A percentile compares a stretch with the other conserved stretches of the same genome.
Evolutionary conservation across 805 yeast genomes (phyloP).

Genomic region (Metschnikowia santaceciliae): DNA sequence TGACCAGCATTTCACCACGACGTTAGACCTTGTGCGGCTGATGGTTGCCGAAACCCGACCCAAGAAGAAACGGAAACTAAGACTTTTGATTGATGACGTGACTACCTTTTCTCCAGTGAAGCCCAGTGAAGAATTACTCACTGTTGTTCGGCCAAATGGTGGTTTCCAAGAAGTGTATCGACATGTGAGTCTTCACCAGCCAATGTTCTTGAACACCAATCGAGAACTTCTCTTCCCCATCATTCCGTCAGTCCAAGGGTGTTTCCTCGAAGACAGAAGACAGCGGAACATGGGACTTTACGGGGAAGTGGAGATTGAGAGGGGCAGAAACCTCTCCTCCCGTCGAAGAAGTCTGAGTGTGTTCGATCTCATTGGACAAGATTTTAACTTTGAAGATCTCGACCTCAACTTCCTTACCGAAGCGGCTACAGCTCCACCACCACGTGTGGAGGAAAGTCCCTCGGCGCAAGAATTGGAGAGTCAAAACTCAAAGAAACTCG

Average conservation of each 20-base stretch:
- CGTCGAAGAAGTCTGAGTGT: constrained; percentile 8
- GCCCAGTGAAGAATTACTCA: not conserved
- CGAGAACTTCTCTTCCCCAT: not conserved
- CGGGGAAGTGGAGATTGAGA: constrained; percentile 11
- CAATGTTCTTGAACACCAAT: constrained; percentile 8
- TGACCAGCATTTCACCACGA: constrained; percentile 7
- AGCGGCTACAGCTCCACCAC: not conserved
- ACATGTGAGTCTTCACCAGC: constrained; percentile 5
- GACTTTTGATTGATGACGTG: constrained; percentile 4
- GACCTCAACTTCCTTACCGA: constrained; percentile 1
- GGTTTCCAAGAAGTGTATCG: constrained; percentile 6
- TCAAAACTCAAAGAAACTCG: constrained; percentile 1
- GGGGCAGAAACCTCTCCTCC: constrained; percentile 12
- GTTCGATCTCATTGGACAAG: constrained; percentile 1
- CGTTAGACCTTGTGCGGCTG: constrained; percentile 7
- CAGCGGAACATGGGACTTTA: not conserved
- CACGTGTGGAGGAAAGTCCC: not conserved
- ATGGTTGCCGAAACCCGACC: not conserved
- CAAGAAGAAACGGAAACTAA: constrained; percentile 4
- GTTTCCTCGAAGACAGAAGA: not conserved
- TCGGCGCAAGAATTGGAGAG: not conserved
- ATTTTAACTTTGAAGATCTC: not conserved
- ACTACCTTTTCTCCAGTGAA: not conserved
- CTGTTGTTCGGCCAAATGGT: too few species aligned
- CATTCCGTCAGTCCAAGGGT: not conserved